phyloP scores from a whole-genome alignment of 805 yeast species.

The Cephaloascus albidus region DNA sequence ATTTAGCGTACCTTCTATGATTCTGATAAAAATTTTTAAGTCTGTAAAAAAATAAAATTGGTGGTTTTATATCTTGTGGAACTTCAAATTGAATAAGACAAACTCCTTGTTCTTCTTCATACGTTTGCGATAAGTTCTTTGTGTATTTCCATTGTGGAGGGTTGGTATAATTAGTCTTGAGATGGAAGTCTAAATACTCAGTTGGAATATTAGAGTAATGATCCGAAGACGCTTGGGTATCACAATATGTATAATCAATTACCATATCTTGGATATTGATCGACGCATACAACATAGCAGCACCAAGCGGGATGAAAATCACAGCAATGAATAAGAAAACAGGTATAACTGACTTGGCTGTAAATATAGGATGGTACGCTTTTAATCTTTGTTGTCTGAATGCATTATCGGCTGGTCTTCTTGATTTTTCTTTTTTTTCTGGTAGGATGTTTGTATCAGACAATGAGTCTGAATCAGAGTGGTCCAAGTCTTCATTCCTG shows the following conservation, averaged over 20 bases:
- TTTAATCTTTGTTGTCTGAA: constrained; percentile 47
- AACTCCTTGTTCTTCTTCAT: constrained; percentile 41
- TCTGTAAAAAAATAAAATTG: constrained; percentile 32
- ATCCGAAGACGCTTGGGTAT: constrained; percentile 18
- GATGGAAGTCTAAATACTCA: constrained; percentile 28
- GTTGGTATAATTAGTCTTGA: constrained; percentile 7
- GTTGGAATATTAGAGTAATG: constrained; percentile 27
- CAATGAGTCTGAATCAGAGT: constrained; percentile 30
- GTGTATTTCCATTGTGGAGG: constrained; percentile 26
- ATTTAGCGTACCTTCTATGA: constrained; percentile 33
- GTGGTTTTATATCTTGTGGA: constrained; percentile 22
- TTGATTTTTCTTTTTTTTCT: constrained; percentile 33
- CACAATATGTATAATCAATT: constrained; percentile 33
- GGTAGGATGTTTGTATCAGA: constrained; percentile 31
- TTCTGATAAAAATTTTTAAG: constrained; percentile 31
- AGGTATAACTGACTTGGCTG: constrained; percentile 32
- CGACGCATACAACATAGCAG: constrained; percentile 37
- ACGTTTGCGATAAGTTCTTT: constrained; percentile 29
- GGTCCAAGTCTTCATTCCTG: constrained; percentile 4
- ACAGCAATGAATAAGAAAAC: constrained; percentile 26
- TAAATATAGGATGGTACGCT: constrained; percentile 38
- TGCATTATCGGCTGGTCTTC: constrained; percentile 56
- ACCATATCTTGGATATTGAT: constrained; percentile 25
- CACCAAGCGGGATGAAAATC: constrained; percentile 32
- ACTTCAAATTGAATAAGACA: constrained; percentile 29